Percentiles rank a stretch among this genome's conserved stretches.
Conservation (phyloP, 2,329 filamentous ascomycete genomes). For the Fusarium compactum region DNA sequence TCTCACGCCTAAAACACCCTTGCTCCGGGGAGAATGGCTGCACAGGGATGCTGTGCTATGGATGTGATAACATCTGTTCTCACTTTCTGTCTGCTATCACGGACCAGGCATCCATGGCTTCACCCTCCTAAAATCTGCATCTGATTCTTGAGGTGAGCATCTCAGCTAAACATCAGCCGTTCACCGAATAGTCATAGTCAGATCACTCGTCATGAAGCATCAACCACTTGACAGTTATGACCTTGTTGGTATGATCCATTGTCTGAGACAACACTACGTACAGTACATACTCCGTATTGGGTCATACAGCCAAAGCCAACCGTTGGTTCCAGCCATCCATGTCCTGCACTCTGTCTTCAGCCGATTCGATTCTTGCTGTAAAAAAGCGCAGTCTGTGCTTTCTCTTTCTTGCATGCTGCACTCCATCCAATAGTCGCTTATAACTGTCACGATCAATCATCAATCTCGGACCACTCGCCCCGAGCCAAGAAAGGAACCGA, state of each 20-base stretch:
- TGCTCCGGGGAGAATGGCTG: constrained; percentile 17
- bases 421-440: constrained; percentile 18
- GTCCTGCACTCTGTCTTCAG: constrained; percentile 14
- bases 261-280: constrained; percentile 35
- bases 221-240: constrained; percentile 38
- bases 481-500: constrained; percentile 26
- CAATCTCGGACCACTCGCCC: constrained; percentile 28
- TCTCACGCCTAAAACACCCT: constrained; percentile 19
- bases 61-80: constrained; percentile 34
- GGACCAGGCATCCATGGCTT: constrained; percentile 37
- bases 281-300: not conserved
- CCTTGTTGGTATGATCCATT: constrained; percentile 32
- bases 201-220: constrained; percentile 14
- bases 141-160: constrained; percentile 33
- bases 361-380: constrained; percentile 4
- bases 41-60: constrained; percentile 36
- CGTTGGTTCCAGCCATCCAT: constrained; percentile 14
- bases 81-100: constrained; percentile 2
- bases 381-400: constrained; percentile 23
- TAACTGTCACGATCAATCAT: constrained; percentile 21
- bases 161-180: constrained; percentile 32
- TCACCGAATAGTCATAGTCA: constrained; percentile 17
- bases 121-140: constrained; percentile 8
- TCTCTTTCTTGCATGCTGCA: constrained; percentile 5
- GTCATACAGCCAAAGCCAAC: constrained; percentile 4